A percentile compares a stretch with the other conserved stretches of the same genome.
phyloP scores from a whole-genome alignment of 257 asterid species.

The Cordia subcordata region DNA sequence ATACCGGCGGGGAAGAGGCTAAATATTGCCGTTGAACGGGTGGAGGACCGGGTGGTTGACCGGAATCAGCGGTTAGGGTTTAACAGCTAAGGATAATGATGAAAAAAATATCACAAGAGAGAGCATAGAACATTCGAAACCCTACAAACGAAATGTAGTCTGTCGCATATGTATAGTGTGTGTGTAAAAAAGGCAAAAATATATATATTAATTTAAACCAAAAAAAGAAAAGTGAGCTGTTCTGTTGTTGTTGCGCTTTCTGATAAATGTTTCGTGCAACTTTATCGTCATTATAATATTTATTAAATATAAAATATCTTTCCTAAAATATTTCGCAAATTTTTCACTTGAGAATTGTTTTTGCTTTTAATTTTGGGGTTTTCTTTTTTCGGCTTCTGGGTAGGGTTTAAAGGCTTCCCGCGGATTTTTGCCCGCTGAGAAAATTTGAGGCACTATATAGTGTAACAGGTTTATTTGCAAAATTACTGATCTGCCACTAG shows the following conservation, averaged over 20 bases:
- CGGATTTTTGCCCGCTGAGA: background rate
- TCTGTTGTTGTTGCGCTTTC: conserved; percentile 26
- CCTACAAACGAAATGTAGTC: conserved; percentile 21
- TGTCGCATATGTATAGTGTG: background rate
- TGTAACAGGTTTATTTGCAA: too few species aligned
- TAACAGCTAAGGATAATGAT: conserved; percentile 19
- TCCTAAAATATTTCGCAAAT: too few species aligned
- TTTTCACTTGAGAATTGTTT: too few species aligned
- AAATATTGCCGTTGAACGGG: conserved; percentile 1
- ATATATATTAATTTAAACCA: too few species aligned
- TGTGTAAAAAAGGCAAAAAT: background rate
- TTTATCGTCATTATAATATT: too few species aligned
- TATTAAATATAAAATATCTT: too few species aligned
- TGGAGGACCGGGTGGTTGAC: conserved; percentile 4
- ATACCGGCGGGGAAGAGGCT: background rate
- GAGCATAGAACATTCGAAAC: conserved; percentile 32
- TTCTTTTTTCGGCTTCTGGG: too few species aligned
- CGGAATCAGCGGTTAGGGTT: conserved; percentile 36
- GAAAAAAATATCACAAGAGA: background rate
- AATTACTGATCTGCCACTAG: too few species aligned
- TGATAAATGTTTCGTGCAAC: conserved; percentile 17
- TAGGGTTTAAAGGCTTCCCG: background rate
- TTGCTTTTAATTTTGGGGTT: background rate
- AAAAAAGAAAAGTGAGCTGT: background rate
- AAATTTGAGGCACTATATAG: too few species aligned